phyloP scores from a whole-genome alignment of 495 filamentous ascomycete genomes.

The Acidomyces sp. region DNA sequence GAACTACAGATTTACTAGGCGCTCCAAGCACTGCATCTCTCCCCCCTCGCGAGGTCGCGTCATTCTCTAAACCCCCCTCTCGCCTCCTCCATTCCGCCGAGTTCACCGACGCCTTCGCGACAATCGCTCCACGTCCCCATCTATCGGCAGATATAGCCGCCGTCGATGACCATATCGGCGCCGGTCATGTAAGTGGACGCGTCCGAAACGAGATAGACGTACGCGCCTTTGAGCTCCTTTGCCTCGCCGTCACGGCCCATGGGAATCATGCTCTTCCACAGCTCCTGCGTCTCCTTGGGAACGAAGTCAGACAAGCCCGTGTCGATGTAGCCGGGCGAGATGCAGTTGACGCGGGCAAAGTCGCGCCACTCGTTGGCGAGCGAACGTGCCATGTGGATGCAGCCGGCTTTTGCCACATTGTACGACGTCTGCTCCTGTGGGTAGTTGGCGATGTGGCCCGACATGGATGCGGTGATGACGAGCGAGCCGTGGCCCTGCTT shows the following conservation, averaged over 20 bases:
- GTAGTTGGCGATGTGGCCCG: slow-evolving; percentile 63
- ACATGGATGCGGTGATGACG: slow-evolving; percentile 55
- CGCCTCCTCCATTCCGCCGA: too few species aligned
- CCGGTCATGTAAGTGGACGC: slow-evolving; percentile 40
- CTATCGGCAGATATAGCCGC: slow-evolving; percentile 36
- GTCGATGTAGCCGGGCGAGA: slow-evolving; percentile 68
- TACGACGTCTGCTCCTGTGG: slow-evolving; percentile 71
- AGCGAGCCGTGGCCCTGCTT: slow-evolving; percentile 46
- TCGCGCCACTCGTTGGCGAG: slow-evolving; percentile 67
- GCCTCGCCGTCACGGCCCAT: slow-evolving; percentile 60
- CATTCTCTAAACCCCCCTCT: too few species aligned
- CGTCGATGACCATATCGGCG: slow-evolving; percentile 43
- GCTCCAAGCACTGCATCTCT: too few species aligned
- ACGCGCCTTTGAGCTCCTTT: slow-evolving; percentile 75
- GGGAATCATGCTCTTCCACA: slow-evolving; percentile 69
- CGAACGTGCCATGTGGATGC: slow-evolving; percentile 39
- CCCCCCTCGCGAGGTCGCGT: too few species aligned
- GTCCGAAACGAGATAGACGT: slow-evolving; percentile 63
- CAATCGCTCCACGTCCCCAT: slow-evolving; percentile 4
- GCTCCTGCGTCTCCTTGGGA: slow-evolving; percentile 49
- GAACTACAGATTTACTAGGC: too few species aligned
- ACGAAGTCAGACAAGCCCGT: slow-evolving; percentile 70
- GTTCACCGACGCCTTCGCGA: not conserved
- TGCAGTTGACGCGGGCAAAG: slow-evolving; percentile 62
- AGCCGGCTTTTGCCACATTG: slow-evolving; percentile 62